Evolutionary conservation across 2,329 filamentous ascomycete species (phyloP).

Genomic region (Ceratocystis variospora): DNA sequence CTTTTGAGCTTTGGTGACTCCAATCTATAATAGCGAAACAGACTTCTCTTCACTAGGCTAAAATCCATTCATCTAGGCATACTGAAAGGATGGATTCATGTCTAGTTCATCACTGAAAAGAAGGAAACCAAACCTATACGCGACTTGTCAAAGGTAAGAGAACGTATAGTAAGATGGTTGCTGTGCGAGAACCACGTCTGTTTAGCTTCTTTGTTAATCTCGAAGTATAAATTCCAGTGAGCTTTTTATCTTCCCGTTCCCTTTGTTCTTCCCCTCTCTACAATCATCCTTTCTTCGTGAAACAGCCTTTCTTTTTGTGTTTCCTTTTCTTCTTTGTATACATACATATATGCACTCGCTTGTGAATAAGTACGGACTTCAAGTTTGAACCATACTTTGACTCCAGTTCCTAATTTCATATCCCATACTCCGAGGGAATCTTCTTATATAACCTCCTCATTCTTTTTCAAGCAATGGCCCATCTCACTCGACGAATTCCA

Average conservation of each 20-base stretch:
- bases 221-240: not conserved
- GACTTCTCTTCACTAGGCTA: too few species aligned
- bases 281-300: not conserved
- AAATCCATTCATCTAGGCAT: not conserved
- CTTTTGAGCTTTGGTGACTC: too few species aligned
- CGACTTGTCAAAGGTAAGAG: not conserved
- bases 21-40: too few species aligned
- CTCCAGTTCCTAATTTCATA: not conserved
- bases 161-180: not conserved
- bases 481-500: constrained; percentile 5
- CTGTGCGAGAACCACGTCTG: not conserved
- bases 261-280: too few species aligned
- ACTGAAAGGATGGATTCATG: not conserved
- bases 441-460: too few species aligned
- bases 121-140: not conserved
- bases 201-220: not conserved
- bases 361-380: not conserved
- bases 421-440: not conserved
- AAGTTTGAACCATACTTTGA: not conserved
- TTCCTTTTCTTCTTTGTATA: not conserved
- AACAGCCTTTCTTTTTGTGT: not conserved
- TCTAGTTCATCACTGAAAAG: not conserved
- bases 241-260: too few species aligned
- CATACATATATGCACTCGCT: not conserved
- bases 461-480: not conserved